Conservation (phyloP, 345 rosid genomes). For the Populus davidiana region DNA sequence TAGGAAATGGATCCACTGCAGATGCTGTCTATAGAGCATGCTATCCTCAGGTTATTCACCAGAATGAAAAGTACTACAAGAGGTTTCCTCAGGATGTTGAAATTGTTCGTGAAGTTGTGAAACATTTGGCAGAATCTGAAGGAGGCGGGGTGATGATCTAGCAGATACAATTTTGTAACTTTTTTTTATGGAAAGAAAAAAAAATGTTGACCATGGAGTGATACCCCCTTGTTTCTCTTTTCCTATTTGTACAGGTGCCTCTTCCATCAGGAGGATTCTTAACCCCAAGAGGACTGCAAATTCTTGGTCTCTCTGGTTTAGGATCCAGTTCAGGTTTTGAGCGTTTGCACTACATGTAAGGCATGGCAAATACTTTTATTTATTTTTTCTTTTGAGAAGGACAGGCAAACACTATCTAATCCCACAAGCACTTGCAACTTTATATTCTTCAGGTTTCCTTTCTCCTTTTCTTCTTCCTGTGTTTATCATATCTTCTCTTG, state of each 20-base stretch:
- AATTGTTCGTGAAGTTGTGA: constrained; percentile 60
- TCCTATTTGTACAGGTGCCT: constrained; percentile 47
- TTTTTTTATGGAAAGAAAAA: neutral
- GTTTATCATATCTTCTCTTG: neutral
- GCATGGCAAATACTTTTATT: neutral
- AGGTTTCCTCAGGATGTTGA: constrained; percentile 82
- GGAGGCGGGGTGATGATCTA: constrained; percentile 70
- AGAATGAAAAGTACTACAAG: constrained; percentile 83
- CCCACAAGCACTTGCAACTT: neutral
- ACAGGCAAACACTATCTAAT: neutral
- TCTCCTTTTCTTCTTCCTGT: neutral
- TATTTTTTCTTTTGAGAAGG: neutral
- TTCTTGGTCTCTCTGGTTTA: constrained; percentile 78
- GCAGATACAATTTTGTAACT: constrained; percentile 2
- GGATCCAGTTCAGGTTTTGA: constrained; percentile 90
- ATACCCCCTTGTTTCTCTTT: neutral
- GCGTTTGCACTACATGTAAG: constrained; percentile 87
- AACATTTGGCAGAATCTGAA: constrained; percentile 67
- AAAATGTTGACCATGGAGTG: neutral
- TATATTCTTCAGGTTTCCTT: constrained; percentile 2
- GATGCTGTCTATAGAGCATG: constrained; percentile 62
- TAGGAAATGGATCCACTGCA: constrained; percentile 67
- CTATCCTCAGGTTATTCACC: constrained; percentile 51
- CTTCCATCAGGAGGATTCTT: constrained; percentile 91
- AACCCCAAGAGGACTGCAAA: constrained; percentile 73